phyloP scores from a whole-genome alignment of 1,284 basidiomycete species.

The Pyrrhoderma lamaoense region DNA sequence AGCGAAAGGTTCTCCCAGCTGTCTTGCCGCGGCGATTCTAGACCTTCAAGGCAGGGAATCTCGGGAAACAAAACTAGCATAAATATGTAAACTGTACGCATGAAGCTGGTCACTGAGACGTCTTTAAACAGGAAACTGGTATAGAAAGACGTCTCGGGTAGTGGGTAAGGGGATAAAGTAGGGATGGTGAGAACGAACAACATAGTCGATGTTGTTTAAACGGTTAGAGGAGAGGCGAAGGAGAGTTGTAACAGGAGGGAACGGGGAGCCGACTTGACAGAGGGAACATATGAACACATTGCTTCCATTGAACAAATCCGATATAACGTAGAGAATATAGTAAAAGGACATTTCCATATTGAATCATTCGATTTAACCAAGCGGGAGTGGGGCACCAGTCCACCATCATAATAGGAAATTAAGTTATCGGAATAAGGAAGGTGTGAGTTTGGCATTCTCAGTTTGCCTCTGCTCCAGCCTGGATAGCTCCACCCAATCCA shows the following conservation, averaged over 20 bases:
- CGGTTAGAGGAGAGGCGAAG: not conserved
- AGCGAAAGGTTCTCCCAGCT: no score
- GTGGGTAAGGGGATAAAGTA: no score
- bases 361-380: not conserved
- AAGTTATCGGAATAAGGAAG: not conserved
- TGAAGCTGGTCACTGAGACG: no score
- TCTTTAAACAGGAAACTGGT: no score
- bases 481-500: constrained; percentile 30
- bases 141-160: no score
- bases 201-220: not conserved
- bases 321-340: not conserved
- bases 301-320: not conserved
- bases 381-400: not conserved
- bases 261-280: not conserved
- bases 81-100: no score
- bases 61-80: no score
- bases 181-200: no score
- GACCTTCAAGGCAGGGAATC: no score
- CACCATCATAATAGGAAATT: not conserved
- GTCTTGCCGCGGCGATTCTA: no score
- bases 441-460: not conserved
- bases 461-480: constrained; percentile 21
- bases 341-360: not conserved
- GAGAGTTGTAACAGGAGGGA: not conserved
- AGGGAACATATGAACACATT: not conserved